A percentile compares a stretch with the other conserved stretches of the same genome.
Evolutionary conservation across 345 rosid species (phyloP).

Genomic region (Aegle marmelos): DNA sequence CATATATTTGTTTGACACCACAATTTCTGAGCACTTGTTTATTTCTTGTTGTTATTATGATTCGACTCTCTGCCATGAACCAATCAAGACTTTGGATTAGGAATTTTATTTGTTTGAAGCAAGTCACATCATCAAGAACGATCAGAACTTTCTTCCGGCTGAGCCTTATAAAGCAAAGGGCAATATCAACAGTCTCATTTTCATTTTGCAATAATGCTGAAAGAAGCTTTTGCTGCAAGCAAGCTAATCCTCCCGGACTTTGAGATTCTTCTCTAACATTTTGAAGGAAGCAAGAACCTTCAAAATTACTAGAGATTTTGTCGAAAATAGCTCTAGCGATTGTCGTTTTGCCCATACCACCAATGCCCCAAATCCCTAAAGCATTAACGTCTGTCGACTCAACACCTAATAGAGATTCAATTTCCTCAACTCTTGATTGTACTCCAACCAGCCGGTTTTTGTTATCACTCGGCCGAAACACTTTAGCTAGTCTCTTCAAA

Average conservation of each 20-base stretch:
- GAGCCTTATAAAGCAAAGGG: constrained; percentile 13
- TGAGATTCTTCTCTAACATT: constrained; percentile 14
- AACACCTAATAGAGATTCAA: background rate
- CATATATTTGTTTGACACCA: no score
- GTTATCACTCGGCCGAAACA: background rate
- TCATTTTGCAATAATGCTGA: constrained; percentile 9
- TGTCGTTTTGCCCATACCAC: background rate
- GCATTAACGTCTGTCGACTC: background rate
- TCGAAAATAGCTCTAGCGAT: background rate
- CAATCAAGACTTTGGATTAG: background rate
- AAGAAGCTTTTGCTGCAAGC: constrained; percentile 2
- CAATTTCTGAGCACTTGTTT: no score
- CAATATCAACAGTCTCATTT: constrained; percentile 1
- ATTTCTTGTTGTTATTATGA: no score
- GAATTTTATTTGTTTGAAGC: constrained; percentile 15
- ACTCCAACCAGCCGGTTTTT: background rate
- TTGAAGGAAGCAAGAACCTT: background rate
- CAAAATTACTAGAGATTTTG: background rate
- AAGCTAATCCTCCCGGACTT: background rate
- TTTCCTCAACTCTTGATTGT: background rate
- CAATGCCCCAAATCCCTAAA: background rate
- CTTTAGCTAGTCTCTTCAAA: background rate
- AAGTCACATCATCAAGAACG: constrained; percentile 27
- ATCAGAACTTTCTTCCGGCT: constrained; percentile 18
- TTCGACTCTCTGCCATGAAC: background rate